Base-by-base conservation (phyloP, 176 grass and related monocot genomes). In the Cocos nucifera region DNA sequence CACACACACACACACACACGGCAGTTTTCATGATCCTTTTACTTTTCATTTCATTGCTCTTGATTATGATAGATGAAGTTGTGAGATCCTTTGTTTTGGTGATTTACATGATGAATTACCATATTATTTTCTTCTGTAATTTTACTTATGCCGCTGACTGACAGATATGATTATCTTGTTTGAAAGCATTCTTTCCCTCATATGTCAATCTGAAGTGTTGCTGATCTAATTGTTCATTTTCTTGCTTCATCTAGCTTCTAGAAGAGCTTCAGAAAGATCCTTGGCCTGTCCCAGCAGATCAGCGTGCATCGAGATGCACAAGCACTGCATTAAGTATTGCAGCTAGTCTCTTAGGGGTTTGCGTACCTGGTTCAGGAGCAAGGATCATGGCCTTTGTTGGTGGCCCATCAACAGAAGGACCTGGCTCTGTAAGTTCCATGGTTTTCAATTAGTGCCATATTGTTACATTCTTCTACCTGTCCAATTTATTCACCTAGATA, bases 361-460 rank as follows among this genome's bases (percentile, higher is more conserved):
- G 91, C 62, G 80, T 96, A 6, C 91, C 91, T 69, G 86, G 83
- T 69, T 90, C 86, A 74, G 91, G 86, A 79, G 91, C 80, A 76
- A 90, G 91, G 71, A 96, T 96, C 69, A 96, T 96, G 91, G 83
- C 86, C 20, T 95, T 96, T 78, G 67, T 90, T 21, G 83, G 86
- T 69, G 91, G 86, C 5, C 91, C 91, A 73, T 85, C 83, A 50
- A 96, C 91, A 44, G 83, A 82, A 29, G 91, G 86, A 62, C 72
- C 75, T 61, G 83, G 83, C 17, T 80, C 75, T 77, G 91, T 96
- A 96, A 90, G 91, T 87, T 63, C 20, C 27, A 1, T 64, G 63
- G 5, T 24, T 57, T 53, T 70, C 10, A 20, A 57, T 27, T 4
- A 61, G 64, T 59, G 63, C 19, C 57, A 52, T 15, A 26, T 39